phyloP scores from a whole-genome alignment of 2,329 filamentous ascomycete species.

The Colletotrichum lini region DNA sequence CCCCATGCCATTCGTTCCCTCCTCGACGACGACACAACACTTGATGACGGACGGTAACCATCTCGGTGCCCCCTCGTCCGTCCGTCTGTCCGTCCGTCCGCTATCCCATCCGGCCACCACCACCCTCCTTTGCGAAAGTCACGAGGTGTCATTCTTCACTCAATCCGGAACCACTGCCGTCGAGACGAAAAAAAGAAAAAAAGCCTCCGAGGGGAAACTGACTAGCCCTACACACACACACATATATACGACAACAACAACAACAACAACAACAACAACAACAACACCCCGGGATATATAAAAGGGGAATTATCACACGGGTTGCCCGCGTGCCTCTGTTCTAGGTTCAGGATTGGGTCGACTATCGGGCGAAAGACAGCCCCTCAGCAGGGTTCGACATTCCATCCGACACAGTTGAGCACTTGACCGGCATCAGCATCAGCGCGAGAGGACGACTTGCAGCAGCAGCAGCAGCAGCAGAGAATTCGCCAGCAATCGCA shows the following conservation, averaged over 20 bases:
- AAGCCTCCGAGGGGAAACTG: constrained; percentile 5
- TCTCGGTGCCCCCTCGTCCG: constrained; percentile 16
- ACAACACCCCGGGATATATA: constrained; percentile 16
- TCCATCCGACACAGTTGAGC: constrained; percentile 8
- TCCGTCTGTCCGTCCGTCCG: background rate
- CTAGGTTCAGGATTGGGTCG: constrained; percentile 1
- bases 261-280: no score
- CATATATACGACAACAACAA: no score
- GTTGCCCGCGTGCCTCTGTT: background rate
- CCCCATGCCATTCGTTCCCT: background rate
- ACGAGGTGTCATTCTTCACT: constrained; percentile 38
- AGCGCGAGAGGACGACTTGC: background rate
- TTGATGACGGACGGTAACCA: background rate
- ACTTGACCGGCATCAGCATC: constrained; percentile 3
- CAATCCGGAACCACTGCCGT: constrained; percentile 22
- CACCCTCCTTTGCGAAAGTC: constrained; percentile 27
- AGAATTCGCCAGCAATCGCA: background rate
- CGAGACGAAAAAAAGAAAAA: background rate
- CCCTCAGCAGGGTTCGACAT: constrained; percentile 2
- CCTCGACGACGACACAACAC: background rate
- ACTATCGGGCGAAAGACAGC: background rate
- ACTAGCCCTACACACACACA: background rate
- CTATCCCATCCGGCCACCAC: no score
- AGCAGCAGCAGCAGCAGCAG: background rate
- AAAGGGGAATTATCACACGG: background rate